Base-by-base conservation (phyloP, 2,329 filamentous ascomycete genomes). In the Fusarium papillatum region DNA sequence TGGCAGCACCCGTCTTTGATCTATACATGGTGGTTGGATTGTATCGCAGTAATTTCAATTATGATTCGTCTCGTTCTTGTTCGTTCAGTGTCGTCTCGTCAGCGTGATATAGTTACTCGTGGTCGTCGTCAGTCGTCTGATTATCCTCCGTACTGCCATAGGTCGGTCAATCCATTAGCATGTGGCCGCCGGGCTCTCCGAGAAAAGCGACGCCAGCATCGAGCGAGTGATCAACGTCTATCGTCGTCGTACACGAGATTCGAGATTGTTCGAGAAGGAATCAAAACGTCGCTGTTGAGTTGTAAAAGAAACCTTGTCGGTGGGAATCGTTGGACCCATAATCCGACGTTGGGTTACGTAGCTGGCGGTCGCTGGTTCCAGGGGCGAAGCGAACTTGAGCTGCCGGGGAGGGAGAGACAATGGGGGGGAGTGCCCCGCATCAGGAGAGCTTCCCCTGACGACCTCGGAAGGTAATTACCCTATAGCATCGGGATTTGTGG, bases 1-100 rank as follows among this genome's bases (percentile, higher is more conserved):
- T 76, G 77, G 82, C 78, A 72, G 81, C 81, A 70, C 83, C 83
- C 80, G 85, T 83, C 79, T 83, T 87, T 77, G 86, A 83, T 77
- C 84, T 83, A 70, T 87, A 84, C 87, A 88, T 88, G 72, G 57
- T 65, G 55, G 72, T 67, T 22, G 34, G 48, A 57, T 53, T 57
- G 53, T 73, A 48, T 64, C 53, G 71, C 31, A 61, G 63, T 57
- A 22, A 67, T 38, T 64, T 68, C 17, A 61, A n/a, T 38, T 48
- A 14, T 64, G 39, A n/a, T 60, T 46, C 7, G 34, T 31, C 36
- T 59, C 34, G 38, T 41, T 43, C 29, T 64, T 9, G 63, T 29
- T 46, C 46, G 19, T 72, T 38, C 50, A 57, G 19, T 34, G 50
- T 57, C 34, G 57, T 60, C 24, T 39, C 57, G 36, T 60, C 34